Evolutionary conservation across 2,329 filamentous ascomycete species (phyloP).

Genomic region (Neofusicoccum parvum): DNA sequence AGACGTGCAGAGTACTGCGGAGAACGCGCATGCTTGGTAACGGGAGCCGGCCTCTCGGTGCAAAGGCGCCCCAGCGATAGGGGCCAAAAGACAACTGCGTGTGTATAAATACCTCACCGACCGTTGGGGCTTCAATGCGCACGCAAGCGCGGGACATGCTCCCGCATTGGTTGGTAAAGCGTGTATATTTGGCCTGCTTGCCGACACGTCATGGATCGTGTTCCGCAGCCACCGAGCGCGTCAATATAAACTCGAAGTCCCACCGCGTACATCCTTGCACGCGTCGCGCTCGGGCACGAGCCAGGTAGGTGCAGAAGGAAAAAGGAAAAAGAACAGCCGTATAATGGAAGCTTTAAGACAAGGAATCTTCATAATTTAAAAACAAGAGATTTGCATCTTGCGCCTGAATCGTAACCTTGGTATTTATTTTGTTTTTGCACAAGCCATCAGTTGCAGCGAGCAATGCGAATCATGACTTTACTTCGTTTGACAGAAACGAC

Average conservation of each 20-base stretch:
- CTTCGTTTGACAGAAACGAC: neutral
- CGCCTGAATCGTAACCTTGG: too few relatives aligned
- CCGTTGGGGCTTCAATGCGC: neutral
- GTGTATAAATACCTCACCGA: neutral
- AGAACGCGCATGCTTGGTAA: too few relatives aligned
- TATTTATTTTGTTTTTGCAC: neutral
- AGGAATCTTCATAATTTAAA: neutral
- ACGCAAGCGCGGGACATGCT: neutral
- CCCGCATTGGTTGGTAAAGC: neutral
- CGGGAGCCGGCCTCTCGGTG: too few relatives aligned
- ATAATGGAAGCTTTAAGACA: neutral
- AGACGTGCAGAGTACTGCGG: too few relatives aligned
- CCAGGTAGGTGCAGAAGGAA: neutral
- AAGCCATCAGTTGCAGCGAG: neutral
- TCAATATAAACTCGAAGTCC: neutral
- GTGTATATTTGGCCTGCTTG: neutral
- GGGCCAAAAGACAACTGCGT: too few relatives aligned
- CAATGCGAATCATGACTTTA: slow-evolving; percentile 1
- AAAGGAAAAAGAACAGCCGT: neutral
- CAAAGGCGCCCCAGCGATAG: too few relatives aligned
- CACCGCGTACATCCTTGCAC: neutral
- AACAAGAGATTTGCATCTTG: too few relatives aligned
- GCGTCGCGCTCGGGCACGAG: neutral
- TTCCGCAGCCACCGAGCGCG: neutral
- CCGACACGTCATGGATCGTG: neutral